Evolutionary conservation across 192 early-diverging fungal species (phyloP), one percentile per base, ranked within the genome.

Genomic region (Spizellomyces sp.): DNA sequence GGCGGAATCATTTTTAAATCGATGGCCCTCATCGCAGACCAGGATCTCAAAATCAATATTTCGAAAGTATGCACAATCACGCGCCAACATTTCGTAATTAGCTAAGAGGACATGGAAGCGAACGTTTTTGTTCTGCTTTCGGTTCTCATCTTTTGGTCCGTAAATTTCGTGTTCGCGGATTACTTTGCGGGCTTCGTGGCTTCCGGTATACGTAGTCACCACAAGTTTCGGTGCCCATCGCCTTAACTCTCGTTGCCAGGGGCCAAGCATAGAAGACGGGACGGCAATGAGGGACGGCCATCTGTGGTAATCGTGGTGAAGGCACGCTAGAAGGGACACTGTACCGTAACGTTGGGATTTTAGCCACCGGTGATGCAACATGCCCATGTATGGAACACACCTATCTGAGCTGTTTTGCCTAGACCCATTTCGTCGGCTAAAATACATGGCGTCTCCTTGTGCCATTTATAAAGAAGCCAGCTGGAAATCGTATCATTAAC

Each of bases 371-470:
- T 22, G 68, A 19, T 27, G 58, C 12, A 48, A 71, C 15, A 17
- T 65, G 41, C 6, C 27, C 27, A 36, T 36, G 3, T 36, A 36
- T 36, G 27, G 27, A 36, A 36, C 41, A 58, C 19, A 76, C 73
- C 77, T 46, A 91, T 84, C 68, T 93, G 91, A 19, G 92, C 83
- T 8, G 91, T 93, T 74, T 93, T 93, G 56, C 87, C 90, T 45
- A 92, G 63, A 6, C 91, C 91, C 90, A 91, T 92, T 61, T 91
- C 90, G 76, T 92, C 90, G 14, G 91, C 90, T 27, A 91, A 66
- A 67, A 91, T 87, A 62, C 85, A 88, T 22, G 86, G 80, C 44
- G 78, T 75, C 8, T 77, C 46, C 45, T 85, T 81, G 50, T 69
- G 78, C 82, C 90, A 91, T 66, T 92, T 84, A 72, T 89, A 91